Evolutionary conservation across 306 rosid species (phyloP), one percentile per base, ranked within the genome.

Genomic region (Medicago arabica): DNA sequence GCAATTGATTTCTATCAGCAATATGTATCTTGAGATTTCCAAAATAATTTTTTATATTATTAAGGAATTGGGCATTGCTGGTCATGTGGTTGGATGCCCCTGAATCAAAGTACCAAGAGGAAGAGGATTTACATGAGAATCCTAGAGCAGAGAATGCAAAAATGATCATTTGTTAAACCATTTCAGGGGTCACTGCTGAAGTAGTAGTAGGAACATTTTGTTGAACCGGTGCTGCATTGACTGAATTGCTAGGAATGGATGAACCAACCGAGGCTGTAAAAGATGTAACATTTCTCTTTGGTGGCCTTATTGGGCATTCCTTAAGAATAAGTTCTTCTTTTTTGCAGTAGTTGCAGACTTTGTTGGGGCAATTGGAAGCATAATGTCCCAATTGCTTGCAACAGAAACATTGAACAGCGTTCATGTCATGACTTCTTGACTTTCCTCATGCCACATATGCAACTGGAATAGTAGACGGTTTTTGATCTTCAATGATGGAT

Each of bases 161-260:
- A 54, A 18, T 11, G 6, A 71, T 51, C 49, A 70, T 70, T 51
- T 70, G 28, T 49, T 68, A 59, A 8, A 46, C 73, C 21, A 68
- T 47, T 44, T 68, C 5, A 68, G 55, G 43, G 6, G 74, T 69
- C 23, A 47, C 1, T 12, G 43, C 14, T 13, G 51, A 2, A 28
- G 34, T 28, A 28, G 16, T 13, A 4, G 51, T n/a, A n/a, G n/a
- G n/a, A 46, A 6, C 51, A 46, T 3, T 46, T 1, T 28, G 34
- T 2, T 46, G 51, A 11, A 4, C n/a, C n/a, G 34, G 34, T 28
- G 34, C 3, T 28, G 34, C 3, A 1, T 28, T 28, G 34, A 4
- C 34, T 2, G 34, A 28, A 2, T 28, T 28, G 34, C 4, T 4
- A 28, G 34, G 34, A 28, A 28, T 28, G 2, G 34, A 28, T 28